Evolutionary conservation across 2,329 filamentous ascomycete species (phyloP).

Genomic region (Scedosporium minutisporum): DNA sequence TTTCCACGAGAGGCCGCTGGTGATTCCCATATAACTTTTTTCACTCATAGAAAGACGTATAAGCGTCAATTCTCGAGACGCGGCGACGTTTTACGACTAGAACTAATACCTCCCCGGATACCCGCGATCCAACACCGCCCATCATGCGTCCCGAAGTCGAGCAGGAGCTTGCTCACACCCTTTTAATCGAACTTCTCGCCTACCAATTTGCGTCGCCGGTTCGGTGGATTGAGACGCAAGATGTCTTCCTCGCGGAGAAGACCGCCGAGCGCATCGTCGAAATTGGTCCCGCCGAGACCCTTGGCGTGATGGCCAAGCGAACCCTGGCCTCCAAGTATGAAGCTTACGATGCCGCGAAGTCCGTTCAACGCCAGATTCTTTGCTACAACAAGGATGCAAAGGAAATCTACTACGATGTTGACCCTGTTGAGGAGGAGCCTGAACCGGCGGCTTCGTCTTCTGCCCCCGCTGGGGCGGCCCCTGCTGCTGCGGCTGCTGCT

Average conservation of each 20-base stretch:
- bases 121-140: conserved; percentile 15
- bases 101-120: conserved; percentile 2
- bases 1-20: not conserved
- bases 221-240: conserved; percentile 99
- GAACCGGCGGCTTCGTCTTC: conserved; percentile 46
- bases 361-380: conserved; percentile 90
- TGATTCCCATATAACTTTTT: not conserved
- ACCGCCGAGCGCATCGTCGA: conserved; percentile 95
- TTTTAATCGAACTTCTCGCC: conserved; percentile 96
- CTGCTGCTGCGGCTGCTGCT: conserved; percentile 43
- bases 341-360: conserved; percentile 94
- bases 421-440: conserved; percentile 85
- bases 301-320: conserved; percentile 94
- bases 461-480: conserved; percentile 38
- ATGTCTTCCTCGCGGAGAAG: conserved; percentile 97
- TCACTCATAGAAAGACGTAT: not conserved
- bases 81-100: not conserved
- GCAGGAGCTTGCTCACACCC: conserved; percentile 96
- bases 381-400: conserved; percentile 99
- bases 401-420: conserved; percentile 98
- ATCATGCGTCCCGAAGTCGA: conserved; percentile 96
- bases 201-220: conserved; percentile 99
- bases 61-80: not conserved
- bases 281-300: conserved; percentile 90
- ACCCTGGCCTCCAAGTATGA: conserved; percentile 96